phyloP scores from a whole-genome alignment of 2,329 filamentous ascomycete species.

The Ascochyta lentis region DNA sequence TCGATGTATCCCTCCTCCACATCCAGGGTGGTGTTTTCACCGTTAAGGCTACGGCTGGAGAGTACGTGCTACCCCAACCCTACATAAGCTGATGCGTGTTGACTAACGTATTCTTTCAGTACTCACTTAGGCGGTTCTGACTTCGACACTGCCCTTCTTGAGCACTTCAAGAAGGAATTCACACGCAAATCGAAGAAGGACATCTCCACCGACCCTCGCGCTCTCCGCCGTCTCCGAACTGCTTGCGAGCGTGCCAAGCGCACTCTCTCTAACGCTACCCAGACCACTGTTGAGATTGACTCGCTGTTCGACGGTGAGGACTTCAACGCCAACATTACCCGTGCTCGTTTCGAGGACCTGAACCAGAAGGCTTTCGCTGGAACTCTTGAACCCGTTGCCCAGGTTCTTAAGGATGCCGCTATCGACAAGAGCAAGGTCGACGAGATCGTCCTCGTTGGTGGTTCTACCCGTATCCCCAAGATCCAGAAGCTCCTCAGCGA shows the following conservation, averaged over 20 bases:
- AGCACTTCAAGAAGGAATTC: constrained; percentile 98
- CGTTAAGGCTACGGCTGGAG: constrained; percentile 97
- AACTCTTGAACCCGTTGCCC: constrained; percentile 92
- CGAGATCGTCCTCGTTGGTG: constrained; percentile 98
- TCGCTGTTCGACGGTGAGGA: constrained; percentile 98
- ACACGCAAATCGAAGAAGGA: constrained; percentile 67
- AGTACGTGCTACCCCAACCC: constrained; percentile 48
- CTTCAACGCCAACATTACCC: constrained; percentile 96
- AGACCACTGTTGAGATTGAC: constrained; percentile 98
- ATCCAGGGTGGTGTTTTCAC: constrained; percentile 99
- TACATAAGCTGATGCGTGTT: background rate
- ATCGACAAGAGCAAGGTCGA: constrained; percentile 92
- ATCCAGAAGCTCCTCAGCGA: constrained; percentile 99
- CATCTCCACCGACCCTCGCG: constrained; percentile 82
- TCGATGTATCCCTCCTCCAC: constrained; percentile 99
- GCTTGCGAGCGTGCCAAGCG: constrained; percentile 99
- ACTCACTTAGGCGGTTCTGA: constrained; percentile 95
- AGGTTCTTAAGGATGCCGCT: constrained; percentile 91
- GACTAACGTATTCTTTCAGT: background rate
- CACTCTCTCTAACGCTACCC: constrained; percentile 94
- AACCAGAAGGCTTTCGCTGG: constrained; percentile 95
- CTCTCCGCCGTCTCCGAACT: constrained; percentile 92
- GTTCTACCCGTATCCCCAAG: constrained; percentile 96
- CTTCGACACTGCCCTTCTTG: constrained; percentile 94
- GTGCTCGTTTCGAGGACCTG: constrained; percentile 98